These are phyloP conservation scores for Syncephalastrum sp. DNA, from an alignment of 371 early-diverging fungal genomes.

Conservation along the genomic window DNA sequence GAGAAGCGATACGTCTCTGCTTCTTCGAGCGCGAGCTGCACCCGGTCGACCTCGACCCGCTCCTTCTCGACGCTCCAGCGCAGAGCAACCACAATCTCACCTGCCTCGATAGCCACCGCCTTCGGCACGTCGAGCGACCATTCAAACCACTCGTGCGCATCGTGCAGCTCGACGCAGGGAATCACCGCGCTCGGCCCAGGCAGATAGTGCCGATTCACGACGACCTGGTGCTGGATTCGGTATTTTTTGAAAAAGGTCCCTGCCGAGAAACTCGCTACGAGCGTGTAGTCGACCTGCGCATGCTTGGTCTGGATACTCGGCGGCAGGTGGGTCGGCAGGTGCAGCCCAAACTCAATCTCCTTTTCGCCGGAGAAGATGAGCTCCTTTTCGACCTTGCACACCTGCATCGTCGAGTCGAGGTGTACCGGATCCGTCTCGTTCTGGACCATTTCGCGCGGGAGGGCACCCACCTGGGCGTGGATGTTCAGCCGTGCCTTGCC, in stretches of 20 bases:
- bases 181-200: conserved; percentile 45
- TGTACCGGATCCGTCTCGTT: conserved; percentile 19
- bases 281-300: conserved; percentile 42
- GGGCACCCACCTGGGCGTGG: conserved; percentile 18
- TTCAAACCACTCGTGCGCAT: conserved; percentile 46
- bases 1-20: conserved; percentile 41
- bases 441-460: conserved; percentile 10
- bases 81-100: conserved; percentile 39
- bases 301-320: conserved; percentile 30
- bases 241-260: conserved; percentile 46
- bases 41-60: conserved; percentile 34
- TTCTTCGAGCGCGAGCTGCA: conserved; percentile 37
- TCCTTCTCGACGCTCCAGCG: conserved; percentile 50
- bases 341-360: conserved; percentile 44
- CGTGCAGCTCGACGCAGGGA: conserved; percentile 33
- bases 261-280: conserved; percentile 43
- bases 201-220: conserved; percentile 38
- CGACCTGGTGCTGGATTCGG: conserved; percentile 32
- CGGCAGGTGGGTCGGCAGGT: conserved; percentile 43
- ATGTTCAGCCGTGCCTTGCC: conserved; percentile 42
- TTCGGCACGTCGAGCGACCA: conserved; percentile 47
- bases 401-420: conserved; percentile 27
- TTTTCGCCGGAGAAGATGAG: conserved; percentile 43
- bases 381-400: conserved; percentile 49
- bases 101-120: conserved; percentile 40